These are phyloP conservation scores for Arthrobotrys musiformis DNA, from an alignment of 2,329 filamentous ascomycete genomes.

Conservation along the genomic window DNA sequence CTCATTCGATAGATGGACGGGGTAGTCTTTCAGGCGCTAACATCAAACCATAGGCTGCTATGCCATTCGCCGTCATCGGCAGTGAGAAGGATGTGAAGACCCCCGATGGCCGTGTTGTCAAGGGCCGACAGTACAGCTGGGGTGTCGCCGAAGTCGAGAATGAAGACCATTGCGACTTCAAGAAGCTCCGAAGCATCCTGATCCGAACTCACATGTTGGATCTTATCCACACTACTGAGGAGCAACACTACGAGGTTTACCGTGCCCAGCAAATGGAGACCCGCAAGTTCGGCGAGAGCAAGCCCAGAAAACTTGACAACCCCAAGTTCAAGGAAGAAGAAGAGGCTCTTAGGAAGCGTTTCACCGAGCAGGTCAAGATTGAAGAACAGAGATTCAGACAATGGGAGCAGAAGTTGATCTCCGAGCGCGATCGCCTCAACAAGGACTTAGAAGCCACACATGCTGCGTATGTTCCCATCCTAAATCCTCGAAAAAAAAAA, in stretches of 20 bases:
- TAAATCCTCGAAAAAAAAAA: background rate
- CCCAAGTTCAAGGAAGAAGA: conserved; percentile 99
- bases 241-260: conserved; percentile 99
- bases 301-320: conserved; percentile 97
- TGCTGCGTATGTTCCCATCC: conserved; percentile 68
- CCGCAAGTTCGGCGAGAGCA: conserved; percentile 97
- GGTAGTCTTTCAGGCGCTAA: background rate
- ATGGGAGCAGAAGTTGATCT: conserved; percentile 99
- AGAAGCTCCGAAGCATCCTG: conserved; percentile 98
- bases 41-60: conserved; percentile 70
- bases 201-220: conserved; percentile 99
- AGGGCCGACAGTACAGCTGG: conserved; percentile 99
- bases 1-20: background rate
- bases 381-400: conserved; percentile 99
- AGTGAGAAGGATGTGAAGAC: conserved; percentile 99
- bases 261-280: conserved; percentile 99
- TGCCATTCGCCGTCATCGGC: conserved; percentile 98
- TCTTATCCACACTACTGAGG: conserved; percentile 98
- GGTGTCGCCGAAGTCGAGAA: conserved; percentile 99
- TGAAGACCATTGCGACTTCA: conserved; percentile 99
- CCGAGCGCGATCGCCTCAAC: conserved; percentile 98
- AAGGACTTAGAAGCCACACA: conserved; percentile 99
- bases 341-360: conserved; percentile 96
- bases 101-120: conserved; percentile 92
- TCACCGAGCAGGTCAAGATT: conserved; percentile 99